A percentile compares a stretch with the other conserved stretches of the same genome.
These are phyloP conservation scores for Magnolia changhungtana DNA, from an alignment of 164 flowering plant species.

Conservation along the genomic window DNA sequence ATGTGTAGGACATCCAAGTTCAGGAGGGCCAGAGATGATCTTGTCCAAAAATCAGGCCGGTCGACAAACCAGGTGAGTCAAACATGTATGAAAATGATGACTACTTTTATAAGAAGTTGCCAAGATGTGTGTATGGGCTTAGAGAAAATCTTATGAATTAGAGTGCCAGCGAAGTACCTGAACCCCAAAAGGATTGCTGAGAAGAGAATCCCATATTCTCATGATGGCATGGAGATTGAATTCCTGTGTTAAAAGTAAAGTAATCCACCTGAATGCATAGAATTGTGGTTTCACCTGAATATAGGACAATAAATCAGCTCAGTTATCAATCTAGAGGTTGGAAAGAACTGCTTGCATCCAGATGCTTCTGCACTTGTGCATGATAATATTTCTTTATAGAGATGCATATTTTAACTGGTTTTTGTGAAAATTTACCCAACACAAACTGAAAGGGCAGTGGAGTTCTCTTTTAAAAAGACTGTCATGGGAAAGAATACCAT, in stretches of 20 bases:
- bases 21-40: background rate
- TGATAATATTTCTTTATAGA: background rate
- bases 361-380: background rate
- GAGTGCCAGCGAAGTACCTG: constrained; percentile 45
- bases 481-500: too few species aligned
- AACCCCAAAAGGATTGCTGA: constrained; percentile 56
- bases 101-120: background rate
- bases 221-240: constrained; percentile 45
- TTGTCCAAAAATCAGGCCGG: background rate
- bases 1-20: background rate
- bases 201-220: constrained; percentile 74
- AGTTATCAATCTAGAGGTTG: background rate
- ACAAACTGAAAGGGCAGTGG: too few species aligned
- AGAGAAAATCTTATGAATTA: background rate
- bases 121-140: background rate
- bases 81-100: background rate
- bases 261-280: constrained; percentile 75
- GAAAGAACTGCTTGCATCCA: background rate
- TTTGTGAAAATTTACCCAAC: too few species aligned
- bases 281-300: constrained; percentile 68
- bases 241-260: constrained; percentile 70
- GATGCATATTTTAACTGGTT: background rate
- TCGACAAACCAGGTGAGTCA: background rate
- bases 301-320: background rate
- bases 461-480: too few species aligned